Conservation (phyloP, 2,329 filamentous ascomycete species). For the Coniochaeta hoffmannii region DNA sequence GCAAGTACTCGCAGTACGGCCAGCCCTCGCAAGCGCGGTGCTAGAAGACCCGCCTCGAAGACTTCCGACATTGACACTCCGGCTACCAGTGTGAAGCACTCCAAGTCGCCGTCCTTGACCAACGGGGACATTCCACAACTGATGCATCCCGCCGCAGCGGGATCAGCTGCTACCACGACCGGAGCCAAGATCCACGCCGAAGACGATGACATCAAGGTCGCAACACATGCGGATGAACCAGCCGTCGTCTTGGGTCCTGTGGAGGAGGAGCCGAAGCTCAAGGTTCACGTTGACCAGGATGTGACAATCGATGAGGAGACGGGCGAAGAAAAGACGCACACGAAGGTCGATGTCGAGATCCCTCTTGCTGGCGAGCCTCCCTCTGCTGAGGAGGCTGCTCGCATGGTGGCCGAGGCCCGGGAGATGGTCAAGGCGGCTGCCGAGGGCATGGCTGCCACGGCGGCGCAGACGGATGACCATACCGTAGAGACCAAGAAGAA, state of each 20-base stretch:
- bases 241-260: constrained; percentile 40
- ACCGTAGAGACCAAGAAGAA: constrained; percentile 36
- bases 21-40: constrained; percentile 47
- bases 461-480: constrained; percentile 24
- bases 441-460: constrained; percentile 27
- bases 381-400: constrained; percentile 67
- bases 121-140: constrained; percentile 19
- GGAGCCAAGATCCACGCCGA: constrained; percentile 21
- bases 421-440: constrained; percentile 72
- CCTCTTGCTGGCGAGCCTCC: constrained; percentile 62
- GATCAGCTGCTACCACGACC: constrained; percentile 9
- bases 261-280: constrained; percentile 53
- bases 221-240: constrained; percentile 43
- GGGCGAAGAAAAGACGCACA: constrained; percentile 61
- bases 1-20: constrained; percentile 34
- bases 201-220: constrained; percentile 27
- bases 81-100: constrained; percentile 15
- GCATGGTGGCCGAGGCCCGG: constrained; percentile 80
- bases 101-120: constrained; percentile 15
- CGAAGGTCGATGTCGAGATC: constrained; percentile 68
- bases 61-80: constrained; percentile 23
- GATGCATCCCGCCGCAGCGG: constrained; percentile 4
- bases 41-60: constrained; percentile 32
- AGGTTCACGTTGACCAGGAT: constrained; percentile 62
- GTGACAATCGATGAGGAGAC: constrained; percentile 40